Base-by-base conservation (phyloP, 768 basidiomycete genomes). In the Serendipita sp. region DNA sequence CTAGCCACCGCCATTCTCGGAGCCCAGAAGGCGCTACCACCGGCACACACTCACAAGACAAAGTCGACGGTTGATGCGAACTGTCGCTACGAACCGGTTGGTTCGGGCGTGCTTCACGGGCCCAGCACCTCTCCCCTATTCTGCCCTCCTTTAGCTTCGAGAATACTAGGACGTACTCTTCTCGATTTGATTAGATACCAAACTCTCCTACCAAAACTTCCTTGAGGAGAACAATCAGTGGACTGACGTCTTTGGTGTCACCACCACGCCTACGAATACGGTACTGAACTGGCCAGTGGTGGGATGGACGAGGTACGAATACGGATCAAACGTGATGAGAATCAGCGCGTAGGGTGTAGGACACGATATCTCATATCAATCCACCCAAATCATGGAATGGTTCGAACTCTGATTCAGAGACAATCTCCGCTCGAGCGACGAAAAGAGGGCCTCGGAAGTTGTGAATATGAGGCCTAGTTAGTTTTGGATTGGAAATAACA, bases 171-270 rank as follows among this genome's bases (percentile, higher is more conserved):
- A 24, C 24, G 24, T 24, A 46, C 45, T 56, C 37, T 16, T 7
- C 60, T 13, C 30, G 18, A 18, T 11, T 3, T 34, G 10, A 18
- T 51, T 51, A 53, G 81, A 83, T 68, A 78, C 76, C 13, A 80
- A 78, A 2, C 75, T 83, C 62, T 77, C 76, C 72, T 77, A 76
- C 51, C 72, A 75, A 63, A 82, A 82, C 74, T 81, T 78, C 70
- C 72, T 68, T 34, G 78, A 83, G 71, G 79, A 76, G 63, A 74
- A 81, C 68, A 80, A 80, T 69, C 76, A 83, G 68, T 83, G 81
- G 81, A 80, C 80, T 35, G 80, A 79, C 66, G 76, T 83, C 46
- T 80, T 81, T 67, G 78, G 78, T 5, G 75, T 77, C 69, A 74
- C 73, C 65, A 68, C 68, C 37, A 80, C 79, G 3, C 75, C 81